A percentile compares a stretch with the other conserved stretches of the same genome.
phyloP scores from a whole-genome alignment of 2,329 filamentous ascomycete genomes.

The Xylariaceae sp. region DNA sequence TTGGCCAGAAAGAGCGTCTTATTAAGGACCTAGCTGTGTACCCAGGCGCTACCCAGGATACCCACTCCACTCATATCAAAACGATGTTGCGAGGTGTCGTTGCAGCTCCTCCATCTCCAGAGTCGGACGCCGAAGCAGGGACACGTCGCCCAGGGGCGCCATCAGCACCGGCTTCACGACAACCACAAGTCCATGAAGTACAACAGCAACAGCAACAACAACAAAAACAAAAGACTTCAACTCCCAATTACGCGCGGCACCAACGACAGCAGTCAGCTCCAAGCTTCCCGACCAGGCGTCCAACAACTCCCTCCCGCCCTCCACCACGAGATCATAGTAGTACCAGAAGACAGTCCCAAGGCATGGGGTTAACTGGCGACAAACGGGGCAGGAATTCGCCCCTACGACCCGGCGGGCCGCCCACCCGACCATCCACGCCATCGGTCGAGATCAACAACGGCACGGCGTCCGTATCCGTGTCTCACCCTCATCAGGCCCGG shows the following conservation, averaged over 20 bases:
- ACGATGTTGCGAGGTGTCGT: constrained; percentile 23
- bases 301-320: constrained; percentile 16
- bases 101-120: constrained; percentile 1
- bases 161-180: background rate
- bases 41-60: constrained; percentile 3
- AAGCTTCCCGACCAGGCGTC: constrained; percentile 13
- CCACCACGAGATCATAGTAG: constrained; percentile 14
- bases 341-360: constrained; percentile 24
- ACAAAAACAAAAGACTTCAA: background rate
- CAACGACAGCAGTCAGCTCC: constrained; percentile 28
- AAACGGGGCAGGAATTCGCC: constrained; percentile 30
- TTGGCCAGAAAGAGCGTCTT: constrained; percentile 3
- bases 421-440: constrained; percentile 29
- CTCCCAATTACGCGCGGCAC: constrained; percentile 22
- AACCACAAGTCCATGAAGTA: background rate
- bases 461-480: constrained; percentile 30
- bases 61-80: constrained; percentile 18
- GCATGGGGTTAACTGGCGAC: constrained; percentile 42
- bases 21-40: background rate
- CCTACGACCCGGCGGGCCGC: constrained; percentile 31
- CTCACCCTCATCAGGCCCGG: constrained; percentile 19
- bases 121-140: constrained; percentile 4
- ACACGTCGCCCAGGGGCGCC: background rate
- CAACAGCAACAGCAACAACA: too few species aligned
- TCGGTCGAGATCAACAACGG: constrained; percentile 15